Conservation (phyloP, 441 rosid species). For the Breynia disticha region DNA sequence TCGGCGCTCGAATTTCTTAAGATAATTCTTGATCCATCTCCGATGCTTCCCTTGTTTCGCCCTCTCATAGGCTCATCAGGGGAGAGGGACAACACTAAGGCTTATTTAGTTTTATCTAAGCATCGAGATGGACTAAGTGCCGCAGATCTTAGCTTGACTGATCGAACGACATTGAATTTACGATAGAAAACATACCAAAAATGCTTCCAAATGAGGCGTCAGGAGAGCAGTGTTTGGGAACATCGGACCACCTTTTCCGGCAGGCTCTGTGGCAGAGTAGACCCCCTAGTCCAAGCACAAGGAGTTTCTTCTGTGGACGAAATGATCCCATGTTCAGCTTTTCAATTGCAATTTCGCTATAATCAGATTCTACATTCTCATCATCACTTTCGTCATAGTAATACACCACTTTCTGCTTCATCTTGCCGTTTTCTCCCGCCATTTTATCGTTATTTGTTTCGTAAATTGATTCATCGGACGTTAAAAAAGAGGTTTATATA, state of each 20-base stretch:
- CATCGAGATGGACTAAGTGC: no score
- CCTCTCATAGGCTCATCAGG: no score
- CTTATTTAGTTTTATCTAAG: no score
- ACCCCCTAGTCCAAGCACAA: constrained; percentile 21
- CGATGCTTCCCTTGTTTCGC: no score
- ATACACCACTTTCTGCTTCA: background rate
- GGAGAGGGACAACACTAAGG: no score
- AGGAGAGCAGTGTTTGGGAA: constrained; percentile 9
- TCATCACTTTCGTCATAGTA: background rate
- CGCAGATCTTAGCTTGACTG: no score
- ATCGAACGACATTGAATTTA: no score
- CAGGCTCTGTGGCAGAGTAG: constrained; percentile 21
- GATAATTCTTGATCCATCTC: no score
- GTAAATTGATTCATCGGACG: no score
- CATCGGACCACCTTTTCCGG: background rate
- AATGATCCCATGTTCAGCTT: constrained; percentile 6
- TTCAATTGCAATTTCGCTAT: background rate
- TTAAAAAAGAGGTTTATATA: no score
- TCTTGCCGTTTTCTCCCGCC: background rate
- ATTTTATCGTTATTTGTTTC: background rate
- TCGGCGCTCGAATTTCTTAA: no score
- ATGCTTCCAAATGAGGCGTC: constrained; percentile 24
- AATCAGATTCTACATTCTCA: background rate
- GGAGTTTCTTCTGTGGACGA: constrained; percentile 26
- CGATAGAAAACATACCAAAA: background rate